These are phyloP conservation scores for Penicillium corylophilum DNA, from an alignment of 2,329 filamentous ascomycete genomes.

Conservation along the genomic window DNA sequence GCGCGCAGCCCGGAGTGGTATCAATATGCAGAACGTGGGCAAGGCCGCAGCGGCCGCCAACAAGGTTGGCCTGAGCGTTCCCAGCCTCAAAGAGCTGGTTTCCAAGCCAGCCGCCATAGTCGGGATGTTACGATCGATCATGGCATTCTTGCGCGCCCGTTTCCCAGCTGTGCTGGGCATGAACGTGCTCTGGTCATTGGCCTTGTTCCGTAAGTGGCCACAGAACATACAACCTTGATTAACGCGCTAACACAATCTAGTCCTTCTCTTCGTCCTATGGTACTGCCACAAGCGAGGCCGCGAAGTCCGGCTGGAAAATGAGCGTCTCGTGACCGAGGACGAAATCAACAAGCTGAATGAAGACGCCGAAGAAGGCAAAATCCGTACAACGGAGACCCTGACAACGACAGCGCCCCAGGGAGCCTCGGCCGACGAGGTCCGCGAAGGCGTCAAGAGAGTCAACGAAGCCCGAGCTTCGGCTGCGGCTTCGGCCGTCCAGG, in stretches of 20 bases:
- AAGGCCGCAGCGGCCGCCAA: slow-evolving; percentile 59
- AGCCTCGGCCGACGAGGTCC: slow-evolving; percentile 40
- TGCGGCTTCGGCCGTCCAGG: slow-evolving; percentile 22
- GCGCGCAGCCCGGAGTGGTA: slow-evolving; percentile 59
- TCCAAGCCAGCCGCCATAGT: slow-evolving; percentile 85
- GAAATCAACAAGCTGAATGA: slow-evolving; percentile 44
- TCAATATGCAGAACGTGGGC: slow-evolving; percentile 54
- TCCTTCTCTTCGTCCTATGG: slow-evolving; percentile 92
- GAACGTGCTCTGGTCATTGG: slow-evolving; percentile 86
- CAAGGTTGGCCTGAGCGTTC: slow-evolving; percentile 66
- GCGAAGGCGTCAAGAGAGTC: slow-evolving; percentile 41
- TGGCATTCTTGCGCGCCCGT: slow-evolving; percentile 79
- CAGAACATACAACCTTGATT: background rate
- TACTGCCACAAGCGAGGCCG: slow-evolving; percentile 95
- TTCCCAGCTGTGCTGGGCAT: slow-evolving; percentile 91
- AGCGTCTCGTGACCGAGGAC: slow-evolving; percentile 49
- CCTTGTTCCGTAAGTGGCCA: slow-evolving; percentile 70
- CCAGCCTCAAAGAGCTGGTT: slow-evolving; percentile 73
- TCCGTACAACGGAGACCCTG: slow-evolving; percentile 36
- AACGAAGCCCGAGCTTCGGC: slow-evolving; percentile 34
- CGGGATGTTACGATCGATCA: slow-evolving; percentile 81
- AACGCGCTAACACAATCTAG: slow-evolving; percentile 42
- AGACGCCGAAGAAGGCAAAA: slow-evolving; percentile 30
- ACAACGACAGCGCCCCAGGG: slow-evolving; percentile 44
- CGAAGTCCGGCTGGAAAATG: slow-evolving; percentile 73